Percentiles rank a stretch among this genome's conserved stretches.
These are phyloP conservation scores for Pulveroboletus frians DNA, from an alignment of 768 basidiomycete species.

Conservation along the genomic window DNA sequence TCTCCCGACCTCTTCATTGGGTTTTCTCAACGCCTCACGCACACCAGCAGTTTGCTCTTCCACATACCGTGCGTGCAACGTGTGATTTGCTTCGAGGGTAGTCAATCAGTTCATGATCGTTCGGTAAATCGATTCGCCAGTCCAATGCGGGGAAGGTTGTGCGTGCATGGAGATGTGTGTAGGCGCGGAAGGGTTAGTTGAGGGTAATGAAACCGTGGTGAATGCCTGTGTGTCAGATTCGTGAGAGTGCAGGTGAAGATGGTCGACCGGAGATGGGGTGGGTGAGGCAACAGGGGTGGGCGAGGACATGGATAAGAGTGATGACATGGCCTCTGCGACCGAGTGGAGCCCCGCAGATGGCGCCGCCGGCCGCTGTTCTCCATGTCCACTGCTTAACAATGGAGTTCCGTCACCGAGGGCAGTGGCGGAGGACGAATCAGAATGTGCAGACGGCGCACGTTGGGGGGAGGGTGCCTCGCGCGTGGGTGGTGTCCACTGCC, in stretches of 20 bases:
- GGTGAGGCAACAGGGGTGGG: conserved; percentile 2
- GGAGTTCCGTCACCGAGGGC: background rate
- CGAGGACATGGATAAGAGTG: conserved; percentile 8
- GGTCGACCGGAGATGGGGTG: conserved; percentile 1
- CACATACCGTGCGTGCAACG: conserved; percentile 71
- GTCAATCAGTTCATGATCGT: conserved; percentile 92
- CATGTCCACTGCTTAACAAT: background rate
- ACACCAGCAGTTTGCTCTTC: no score
- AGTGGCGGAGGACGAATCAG: background rate
- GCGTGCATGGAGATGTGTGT: conserved; percentile 6
- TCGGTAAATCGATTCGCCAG: conserved; percentile 90
- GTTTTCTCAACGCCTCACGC: no score
- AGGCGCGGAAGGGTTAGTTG: background rate
- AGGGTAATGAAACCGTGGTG: conserved; percentile 1
- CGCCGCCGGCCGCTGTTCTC: background rate
- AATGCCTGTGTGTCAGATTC: conserved; percentile 3
- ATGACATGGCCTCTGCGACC: conserved; percentile 23
- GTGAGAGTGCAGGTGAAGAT: background rate
- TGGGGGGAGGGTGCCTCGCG: background rate
- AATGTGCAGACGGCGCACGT: conserved; percentile 23
- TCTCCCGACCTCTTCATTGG: no score
- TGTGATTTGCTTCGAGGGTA: conserved; percentile 81
- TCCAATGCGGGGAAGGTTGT: conserved; percentile 11
- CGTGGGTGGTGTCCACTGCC: background rate
- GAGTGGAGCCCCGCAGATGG: conserved; percentile 5